Evolutionary conservation across 2,329 filamentous ascomycete genomes (phyloP), one percentile per base, ranked within the genome.

Genomic region (Aspergillus aculeatinus): DNA sequence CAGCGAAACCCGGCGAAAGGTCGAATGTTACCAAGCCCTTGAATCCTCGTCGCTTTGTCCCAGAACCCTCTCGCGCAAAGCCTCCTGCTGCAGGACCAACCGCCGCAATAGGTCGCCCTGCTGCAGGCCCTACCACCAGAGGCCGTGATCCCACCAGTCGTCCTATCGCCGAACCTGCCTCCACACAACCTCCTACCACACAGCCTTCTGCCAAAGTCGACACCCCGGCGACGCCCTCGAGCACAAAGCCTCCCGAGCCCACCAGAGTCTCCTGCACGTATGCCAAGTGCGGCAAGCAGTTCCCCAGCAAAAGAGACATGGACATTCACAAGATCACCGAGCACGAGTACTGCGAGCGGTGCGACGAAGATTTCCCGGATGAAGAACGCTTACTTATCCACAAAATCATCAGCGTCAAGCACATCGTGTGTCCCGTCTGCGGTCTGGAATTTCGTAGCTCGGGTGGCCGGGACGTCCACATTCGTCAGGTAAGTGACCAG

Each of bases 341-440:
- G 1, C 77, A 80, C 62, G 72, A 74, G 14, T 80, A 78, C 65
- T 81, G 75, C 71, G 66, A 53, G 50, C 67, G 67, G 50, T 81
- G 79, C 58, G 70, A 81, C 49, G 61, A 73, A n/a, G 77, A 84
- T 65, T 84, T 80, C 58, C 68, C 74, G 1, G 73, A 76, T 11
- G 80, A 78, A 49, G 78, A 80, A 35, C 72, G 74, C 3, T 69
- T 80, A 2, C 73, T 80, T 7, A 67, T 77, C n/a, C 83, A 85
- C 71, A 83, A 83, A 65, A 71, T 80, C 48, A 68, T 70, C 51
- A 80, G 74, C 55, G 68, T 74, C 2, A 77, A 76, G 31, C 81
- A 84, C 62, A 80, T 83, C 50, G 79, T 79, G 54, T 88, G 85
- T 68, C 81, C 83, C 12, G 76, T 85, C 48, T 87, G 85, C 56